Conservation (phyloP, 108 stramenopile genomes). For the Fragilariopsis cylindrus region DNA sequence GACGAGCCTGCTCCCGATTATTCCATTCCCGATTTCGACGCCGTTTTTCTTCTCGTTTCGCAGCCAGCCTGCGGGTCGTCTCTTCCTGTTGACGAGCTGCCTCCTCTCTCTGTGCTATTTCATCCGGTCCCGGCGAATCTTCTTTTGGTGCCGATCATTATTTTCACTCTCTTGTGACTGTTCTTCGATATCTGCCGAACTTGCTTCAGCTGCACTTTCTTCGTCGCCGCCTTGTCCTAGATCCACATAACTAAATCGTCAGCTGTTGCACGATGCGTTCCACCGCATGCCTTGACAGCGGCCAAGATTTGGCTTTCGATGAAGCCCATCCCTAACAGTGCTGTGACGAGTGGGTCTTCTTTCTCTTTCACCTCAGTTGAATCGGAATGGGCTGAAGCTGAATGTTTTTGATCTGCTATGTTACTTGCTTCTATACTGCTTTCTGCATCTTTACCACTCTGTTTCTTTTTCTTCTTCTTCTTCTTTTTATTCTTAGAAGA, state of each 20-base stretch:
- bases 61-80: slow-evolving; percentile 57
- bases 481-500: slow-evolving; percentile 25
- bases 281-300: slow-evolving; percentile 77
- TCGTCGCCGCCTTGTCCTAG: slow-evolving; percentile 47
- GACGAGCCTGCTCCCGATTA: slow-evolving; percentile 66
- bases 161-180: slow-evolving; percentile 18
- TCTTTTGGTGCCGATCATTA: slow-evolving; percentile 7
- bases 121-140: background rate
- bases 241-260: slow-evolving; percentile 88
- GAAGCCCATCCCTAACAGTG: slow-evolving; percentile 84
- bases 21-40: slow-evolving; percentile 87
- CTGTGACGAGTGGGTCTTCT: slow-evolving; percentile 68
- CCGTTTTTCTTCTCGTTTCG: slow-evolving; percentile 78
- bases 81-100: slow-evolving; percentile 50
- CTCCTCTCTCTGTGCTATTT: slow-evolving; percentile 4
- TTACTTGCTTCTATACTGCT: background rate
- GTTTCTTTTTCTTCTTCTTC: slow-evolving; percentile 45
- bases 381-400: slow-evolving; percentile 15
- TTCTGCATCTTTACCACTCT: slow-evolving; percentile 25
- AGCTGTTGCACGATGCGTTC: slow-evolving; percentile 67
- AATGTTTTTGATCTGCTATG: slow-evolving; percentile 1
- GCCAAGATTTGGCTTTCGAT: slow-evolving; percentile 58
- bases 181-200: slow-evolving; percentile 18
- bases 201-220: slow-evolving; percentile 6
- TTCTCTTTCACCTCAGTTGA: slow-evolving; percentile 16